Base-by-base conservation (phyloP, 2,329 filamentous ascomycete genomes). In the Diplodia sapinea region DNA sequence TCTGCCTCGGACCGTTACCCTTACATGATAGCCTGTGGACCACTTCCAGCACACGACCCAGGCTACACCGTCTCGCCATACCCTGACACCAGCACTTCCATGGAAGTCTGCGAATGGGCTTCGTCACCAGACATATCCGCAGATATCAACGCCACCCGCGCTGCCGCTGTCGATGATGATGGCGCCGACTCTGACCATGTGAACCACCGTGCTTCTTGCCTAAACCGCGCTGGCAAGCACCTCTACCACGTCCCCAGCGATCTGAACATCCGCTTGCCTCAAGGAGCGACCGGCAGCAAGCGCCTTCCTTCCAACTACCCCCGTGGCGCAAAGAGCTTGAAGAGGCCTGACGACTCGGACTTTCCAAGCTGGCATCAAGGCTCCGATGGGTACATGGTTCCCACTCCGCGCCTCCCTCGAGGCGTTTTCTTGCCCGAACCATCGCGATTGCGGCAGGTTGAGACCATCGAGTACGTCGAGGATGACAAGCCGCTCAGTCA, bases 91-190 rank as follows among this genome's bases (percentile, higher is more conserved):
- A 13, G 7, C 0, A 61, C 56, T 1, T 61, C 56, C 7, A 61
- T 61, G 40, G 43, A 63, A 26, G 59, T 63, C 15, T 63, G 59
- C 9, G 17, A 36, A 3, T 63, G 59, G 59, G 40, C 59, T 5
- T 26, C 6, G 1, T 36, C 29, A 9, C n/a, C 9, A 11, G 6
- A 23, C 15, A 63, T 63, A 8, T 13, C 47, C 12, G 17, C 3
- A 3, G n/a, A 51, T 29, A 51, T 38, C 7, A 12, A 29, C n/a
- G 50, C 29, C n/a, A 17, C 26, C 31, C 29, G 43, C 31, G 4
- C 11, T 2, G n/a, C 11, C 1, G 29, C 43, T 4, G 8, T 31
- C 2, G 1, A 5, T 1, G 43, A 2, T 3, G 29, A 23, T 5
- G 33, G 36, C 36, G 36, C 36, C 33, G 7, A 38, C 7, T 17